These are phyloP conservation scores for Warburgia ugandensis DNA, from an alignment of 164 flowering plant species.

Conservation along the genomic window DNA sequence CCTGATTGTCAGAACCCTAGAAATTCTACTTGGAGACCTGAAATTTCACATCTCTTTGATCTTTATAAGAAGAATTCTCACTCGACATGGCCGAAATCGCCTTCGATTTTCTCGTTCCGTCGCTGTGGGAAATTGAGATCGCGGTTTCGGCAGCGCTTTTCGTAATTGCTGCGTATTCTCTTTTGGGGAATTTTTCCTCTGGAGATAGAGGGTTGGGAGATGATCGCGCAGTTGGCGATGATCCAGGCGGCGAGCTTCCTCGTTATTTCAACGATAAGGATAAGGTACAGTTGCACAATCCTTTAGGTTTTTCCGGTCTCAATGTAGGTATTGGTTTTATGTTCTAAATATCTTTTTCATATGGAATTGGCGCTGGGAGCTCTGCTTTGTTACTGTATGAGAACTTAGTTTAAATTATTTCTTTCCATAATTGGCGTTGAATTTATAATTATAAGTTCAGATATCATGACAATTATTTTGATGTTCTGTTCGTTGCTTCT, in stretches of 20 bases:
- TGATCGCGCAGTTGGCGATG: slow-evolving; percentile 14
- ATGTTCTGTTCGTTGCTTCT: too few relatives aligned
- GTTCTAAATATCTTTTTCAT: too few relatives aligned
- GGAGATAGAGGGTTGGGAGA: slow-evolving; percentile 13
- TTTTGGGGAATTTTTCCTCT: slow-evolving; percentile 22
- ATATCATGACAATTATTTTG: too few relatives aligned
- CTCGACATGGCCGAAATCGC: slow-evolving; percentile 28
- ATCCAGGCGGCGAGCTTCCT: slow-evolving; percentile 14
- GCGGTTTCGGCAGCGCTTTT: slow-evolving; percentile 59
- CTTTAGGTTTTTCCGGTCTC: not conserved
- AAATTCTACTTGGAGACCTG: not conserved
- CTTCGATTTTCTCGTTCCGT: slow-evolving; percentile 49
- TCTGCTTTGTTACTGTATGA: not conserved
- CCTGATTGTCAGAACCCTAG: not conserved
- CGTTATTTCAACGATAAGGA: slow-evolving; percentile 24
- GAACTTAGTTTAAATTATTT: too few relatives aligned
- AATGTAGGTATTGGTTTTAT: not conserved
- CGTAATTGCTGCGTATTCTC: slow-evolving; percentile 46
- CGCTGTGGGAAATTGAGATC: slow-evolving; percentile 85
- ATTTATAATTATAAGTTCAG: too few relatives aligned
- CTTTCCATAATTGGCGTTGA: too few relatives aligned
- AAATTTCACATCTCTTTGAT: not conserved
- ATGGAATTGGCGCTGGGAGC: not conserved
- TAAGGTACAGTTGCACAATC: slow-evolving; percentile 27
- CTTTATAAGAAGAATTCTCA: not conserved